Base-by-base conservation (phyloP, 352 stramenopile genomes). In the Phytopythium kandeliae region DNA sequence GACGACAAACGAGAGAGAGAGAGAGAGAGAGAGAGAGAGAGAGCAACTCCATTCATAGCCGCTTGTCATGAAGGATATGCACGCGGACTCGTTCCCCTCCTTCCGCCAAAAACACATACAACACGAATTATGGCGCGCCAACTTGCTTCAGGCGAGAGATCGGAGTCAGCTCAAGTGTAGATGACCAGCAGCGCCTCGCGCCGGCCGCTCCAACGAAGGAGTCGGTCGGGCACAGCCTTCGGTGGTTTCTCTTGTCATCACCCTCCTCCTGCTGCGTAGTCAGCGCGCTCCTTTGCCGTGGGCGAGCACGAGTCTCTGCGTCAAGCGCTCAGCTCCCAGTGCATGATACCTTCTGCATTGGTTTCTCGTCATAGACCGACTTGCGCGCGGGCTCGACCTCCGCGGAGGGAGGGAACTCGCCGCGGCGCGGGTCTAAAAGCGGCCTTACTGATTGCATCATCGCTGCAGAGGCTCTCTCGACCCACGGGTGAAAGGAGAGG, bases 161-260 rank as follows among this genome's bases (percentile, higher is more conserved):
- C 31, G 54, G 65, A 67, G 68, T 74, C 65, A 69, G 65, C 24
- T 74, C 65, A 74, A 74, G 65, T 74, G 65, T 70, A 74, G 48
- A 68, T 33, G 68, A 63, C 62, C 54, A 61, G 69, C 65, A 68
- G 41, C 28, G 60, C 47, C 16, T 16, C 34, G 25, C 58, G 38
- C 40, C 16, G 8, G 16, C 40, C 13, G 15, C 21, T 26, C 21
- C 38, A 7, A 7, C 40, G 15, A 31, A 2, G 5, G 40, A 33
- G 21, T 5, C 15, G 13, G 22, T 13, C 40, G n/a, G 40, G 22
- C 40, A n/a, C 30, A 17, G 45, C 30, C 12, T 41, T 51, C 5
- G 28, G 28, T 30, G 26, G 13, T 51, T 25, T 25, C n/a, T n/a
- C n/a, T n/a, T n/a, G n/a, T 56, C 67, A 49, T 74, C 65, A 63